Evolutionary conservation across 805 yeast genomes (phyloP).

Genomic region (Alloascoidea hylecoeti): DNA sequence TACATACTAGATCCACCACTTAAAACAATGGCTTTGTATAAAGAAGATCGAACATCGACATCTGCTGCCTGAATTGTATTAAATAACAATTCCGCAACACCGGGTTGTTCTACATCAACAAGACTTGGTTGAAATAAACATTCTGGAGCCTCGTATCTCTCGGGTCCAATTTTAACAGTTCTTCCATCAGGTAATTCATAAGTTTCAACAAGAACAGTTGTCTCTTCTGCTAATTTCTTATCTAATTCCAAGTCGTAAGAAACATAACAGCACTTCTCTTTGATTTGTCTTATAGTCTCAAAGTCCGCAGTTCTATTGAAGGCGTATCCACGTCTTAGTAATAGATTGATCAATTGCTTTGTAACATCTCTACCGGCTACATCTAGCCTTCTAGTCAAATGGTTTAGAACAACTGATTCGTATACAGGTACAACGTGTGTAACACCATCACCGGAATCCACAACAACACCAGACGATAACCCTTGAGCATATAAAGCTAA

Average conservation of each 20-base stretch:
- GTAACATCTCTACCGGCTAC: conserved; percentile 99
- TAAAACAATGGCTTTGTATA: conserved; percentile 83
- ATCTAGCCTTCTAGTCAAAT: conserved; percentile 81
- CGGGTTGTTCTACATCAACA: conserved; percentile 94
- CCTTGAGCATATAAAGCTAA: conserved; percentile 96
- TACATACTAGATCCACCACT: conserved; percentile 99
- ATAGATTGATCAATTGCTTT: conserved; percentile 80
- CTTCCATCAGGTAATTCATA: conserved; percentile 97
- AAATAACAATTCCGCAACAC: conserved; percentile 86
- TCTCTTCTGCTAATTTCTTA: conserved; percentile 75
- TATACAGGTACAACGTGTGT: conserved; percentile 97
- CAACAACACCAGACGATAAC: conserved; percentile 91
- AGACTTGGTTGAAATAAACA: conserved; percentile 92
- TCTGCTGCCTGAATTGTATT: conserved; percentile 92
- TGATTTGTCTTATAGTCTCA: conserved; percentile 95
- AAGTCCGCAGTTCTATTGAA: conserved; percentile 98
- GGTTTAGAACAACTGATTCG: conserved; percentile 93
- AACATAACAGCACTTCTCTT: conserved; percentile 91
- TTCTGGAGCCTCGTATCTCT: conserved; percentile 94
- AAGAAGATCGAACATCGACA: conserved; percentile 78
- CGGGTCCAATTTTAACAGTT: conserved; percentile 85
- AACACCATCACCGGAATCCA: conserved; percentile 97
- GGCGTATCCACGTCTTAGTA: conserved; percentile 93
- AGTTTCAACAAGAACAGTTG: conserved; percentile 85
- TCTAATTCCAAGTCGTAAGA: conserved; percentile 90